A percentile compares a stretch with the other conserved stretches of the same genome.
These are phyloP conservation scores for Bassia scoparia DNA, from an alignment of 148 eudicot genomes.

Conservation along the genomic window DNA sequence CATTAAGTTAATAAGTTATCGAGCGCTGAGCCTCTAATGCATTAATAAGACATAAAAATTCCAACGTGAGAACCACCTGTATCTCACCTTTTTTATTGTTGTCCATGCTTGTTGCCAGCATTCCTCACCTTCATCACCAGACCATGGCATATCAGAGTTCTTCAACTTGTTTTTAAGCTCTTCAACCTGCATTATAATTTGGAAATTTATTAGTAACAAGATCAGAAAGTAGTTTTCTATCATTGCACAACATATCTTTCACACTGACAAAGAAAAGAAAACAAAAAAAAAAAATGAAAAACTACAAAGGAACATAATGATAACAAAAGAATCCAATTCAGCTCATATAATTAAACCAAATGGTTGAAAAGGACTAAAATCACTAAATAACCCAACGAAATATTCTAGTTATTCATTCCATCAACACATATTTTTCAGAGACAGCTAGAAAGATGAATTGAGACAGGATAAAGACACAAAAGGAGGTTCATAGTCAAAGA, in stretches of 20 bases:
- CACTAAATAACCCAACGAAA: too few species aligned
- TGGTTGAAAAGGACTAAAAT: background rate
- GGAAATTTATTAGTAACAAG: background rate
- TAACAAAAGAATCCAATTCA: too few species aligned
- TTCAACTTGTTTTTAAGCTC: constrained; percentile 76
- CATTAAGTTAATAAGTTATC: too few species aligned
- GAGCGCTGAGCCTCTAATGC: too few species aligned
- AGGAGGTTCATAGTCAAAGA: too few species aligned
- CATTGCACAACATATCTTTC: background rate
- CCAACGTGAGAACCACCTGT: constrained; percentile 2
- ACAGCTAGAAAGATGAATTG: too few species aligned
- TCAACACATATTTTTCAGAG: too few species aligned
- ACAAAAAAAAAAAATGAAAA: background rate
- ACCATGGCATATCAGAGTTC: constrained; percentile 97
- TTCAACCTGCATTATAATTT: constrained; percentile 51
- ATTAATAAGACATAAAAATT: background rate
- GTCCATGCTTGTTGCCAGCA: constrained; percentile 97
- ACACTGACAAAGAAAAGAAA: background rate
- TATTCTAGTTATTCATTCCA: too few species aligned
- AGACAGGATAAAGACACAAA: too few species aligned
- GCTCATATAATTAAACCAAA: background rate
- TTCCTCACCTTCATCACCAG: constrained; percentile 87
- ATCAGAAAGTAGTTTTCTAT: background rate
- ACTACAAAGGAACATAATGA: background rate
- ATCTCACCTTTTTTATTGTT: constrained; percentile 80